These are phyloP conservation scores for Punctularia strigosozonata DNA, from an alignment of 768 basidiomycete species.

Conservation along the genomic window DNA sequence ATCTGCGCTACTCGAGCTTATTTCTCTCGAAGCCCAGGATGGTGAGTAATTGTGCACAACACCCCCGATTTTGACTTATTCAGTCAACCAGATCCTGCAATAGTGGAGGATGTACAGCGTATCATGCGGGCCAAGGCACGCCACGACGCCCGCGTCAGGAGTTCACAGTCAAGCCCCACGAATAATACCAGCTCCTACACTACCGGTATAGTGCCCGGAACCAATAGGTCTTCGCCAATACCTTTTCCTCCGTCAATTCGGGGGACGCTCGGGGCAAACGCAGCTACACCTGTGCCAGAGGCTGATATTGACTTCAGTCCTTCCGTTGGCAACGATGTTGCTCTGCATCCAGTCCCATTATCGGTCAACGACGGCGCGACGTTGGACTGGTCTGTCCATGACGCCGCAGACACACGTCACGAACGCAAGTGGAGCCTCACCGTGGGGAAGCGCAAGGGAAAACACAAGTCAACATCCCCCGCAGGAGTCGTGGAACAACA, in stretches of 20 bases:
- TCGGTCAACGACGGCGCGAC: constrained; percentile 61
- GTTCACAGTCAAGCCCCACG: constrained; percentile 10
- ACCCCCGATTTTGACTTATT: constrained; percentile 6
- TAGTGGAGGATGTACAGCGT: constrained; percentile 70
- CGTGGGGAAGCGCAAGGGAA: constrained; percentile 47
- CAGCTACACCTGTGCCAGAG: constrained; percentile 9
- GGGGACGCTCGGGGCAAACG: constrained; percentile 1
- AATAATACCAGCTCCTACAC: constrained; percentile 14
- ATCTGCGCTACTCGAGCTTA: too few relatives aligned
- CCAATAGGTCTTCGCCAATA: constrained; percentile 19
- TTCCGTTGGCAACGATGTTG: constrained; percentile 34
- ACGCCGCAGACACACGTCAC: constrained; percentile 38
- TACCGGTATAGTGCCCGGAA: constrained; percentile 16
- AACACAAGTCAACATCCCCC: constrained; percentile 37
- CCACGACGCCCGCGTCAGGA: constrained; percentile 51
- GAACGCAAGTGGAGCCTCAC: constrained; percentile 54
- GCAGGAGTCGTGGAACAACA: constrained; percentile 44
- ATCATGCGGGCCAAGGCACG: constrained; percentile 64
- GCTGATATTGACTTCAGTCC: constrained; percentile 64
- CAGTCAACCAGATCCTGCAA: constrained; percentile 49
- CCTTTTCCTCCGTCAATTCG: constrained; percentile 8
- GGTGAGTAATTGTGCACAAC: constrained; percentile 29
- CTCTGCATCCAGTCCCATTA: constrained; percentile 53
- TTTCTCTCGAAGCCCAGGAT: constrained; percentile 82
- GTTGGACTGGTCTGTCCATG: constrained; percentile 56